Evolutionary conservation across 2,329 filamentous ascomycete species (phyloP).

Genomic region (Orbilia javanica): DNA sequence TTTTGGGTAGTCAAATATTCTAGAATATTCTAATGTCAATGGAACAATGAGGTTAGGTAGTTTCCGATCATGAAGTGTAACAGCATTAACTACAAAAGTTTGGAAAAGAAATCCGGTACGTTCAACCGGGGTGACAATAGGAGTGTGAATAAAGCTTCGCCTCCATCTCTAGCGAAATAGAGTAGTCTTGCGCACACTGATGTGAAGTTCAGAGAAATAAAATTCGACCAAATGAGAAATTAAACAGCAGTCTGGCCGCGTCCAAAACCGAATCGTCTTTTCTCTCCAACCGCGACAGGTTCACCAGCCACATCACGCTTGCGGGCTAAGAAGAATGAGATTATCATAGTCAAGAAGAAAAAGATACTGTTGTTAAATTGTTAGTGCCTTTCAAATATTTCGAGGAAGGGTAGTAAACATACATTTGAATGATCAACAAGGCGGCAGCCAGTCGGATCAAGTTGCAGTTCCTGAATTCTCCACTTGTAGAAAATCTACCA

Average conservation of each 20-base stretch:
- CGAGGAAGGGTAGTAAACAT: slow-evolving; percentile 4
- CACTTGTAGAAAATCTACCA: slow-evolving; percentile 13
- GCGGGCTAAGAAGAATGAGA: slow-evolving; percentile 55
- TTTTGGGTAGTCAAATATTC: no score
- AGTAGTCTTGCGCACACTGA: neutral
- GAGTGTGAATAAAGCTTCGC: no score
- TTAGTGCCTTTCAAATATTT: neutral
- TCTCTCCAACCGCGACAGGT: slow-evolving; percentile 30
- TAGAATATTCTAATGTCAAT: no score
- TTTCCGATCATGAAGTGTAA: no score
- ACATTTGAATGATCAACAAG: slow-evolving; percentile 60
- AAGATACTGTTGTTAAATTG: slow-evolving; percentile 43
- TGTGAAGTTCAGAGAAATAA: neutral
- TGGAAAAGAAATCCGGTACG: no score
- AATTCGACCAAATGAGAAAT: neutral
- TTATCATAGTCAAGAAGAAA: slow-evolving; percentile 60
- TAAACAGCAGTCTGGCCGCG: slow-evolving; percentile 36
- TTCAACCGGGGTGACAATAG: no score
- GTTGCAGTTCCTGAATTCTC: slow-evolving; percentile 46
- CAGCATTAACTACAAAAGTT: no score
- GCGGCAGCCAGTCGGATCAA: slow-evolving; percentile 59
- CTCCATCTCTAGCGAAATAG: neutral
- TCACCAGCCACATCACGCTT: slow-evolving; percentile 22
- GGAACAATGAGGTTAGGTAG: no score
- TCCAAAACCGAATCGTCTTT: slow-evolving; percentile 34